Base-by-base conservation (phyloP, 2,329 filamentous ascomycete species). In the Hypoxylon sp. region DNA sequence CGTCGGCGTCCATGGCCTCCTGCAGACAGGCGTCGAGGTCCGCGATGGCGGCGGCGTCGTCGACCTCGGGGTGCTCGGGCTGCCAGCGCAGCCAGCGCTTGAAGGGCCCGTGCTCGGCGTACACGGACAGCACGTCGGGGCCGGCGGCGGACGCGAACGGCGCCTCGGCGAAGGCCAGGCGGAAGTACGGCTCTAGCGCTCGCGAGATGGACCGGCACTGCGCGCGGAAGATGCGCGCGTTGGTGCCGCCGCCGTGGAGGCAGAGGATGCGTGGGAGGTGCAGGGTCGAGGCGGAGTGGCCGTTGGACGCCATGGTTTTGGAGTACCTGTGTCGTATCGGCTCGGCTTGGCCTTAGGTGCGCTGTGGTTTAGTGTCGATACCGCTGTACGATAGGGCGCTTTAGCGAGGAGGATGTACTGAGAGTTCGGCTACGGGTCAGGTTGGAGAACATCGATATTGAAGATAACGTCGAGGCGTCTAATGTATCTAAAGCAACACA, bases 181-280 rank as follows among this genome's bases (percentile, higher is more conserved):
- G 84, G 69, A 91, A 90, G 34, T 78, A 70, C 5, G 77, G 68
- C 32, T 71, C 67, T 0, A 91, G 79, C 44, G 29, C 34, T 17
- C 65, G 68, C 20, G 67, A 59, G 44, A 82, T 61, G 57, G 74
- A 74, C 55, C 89, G 87, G 60, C 84, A 83, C 72, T 92, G 89
- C 7, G 79, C 69, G 54, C 78, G 74, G 74, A 91, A 91, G 67
- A 91, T 82, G 29, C 77, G 67, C n/a, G 79, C 84, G 64, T 88
- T 91, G 58, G 86, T 84, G 54, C 89, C 89, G 63, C 88, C 89
- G 67, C 89, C 89, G 69, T 92, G 89, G n/a, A 92, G 83, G 71
- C 88, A 91, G 61, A 92, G 84, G 60, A 92, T 83, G 51, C 88
- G 85, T 2, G 88, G 88, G 19, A 78, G 73, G 51, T 68, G 50